A percentile compares a stretch with the other conserved stretches of the same genome.
Conservation (phyloP, 2,329 filamentous ascomycete species). For the Aspergillus udagawae region DNA sequence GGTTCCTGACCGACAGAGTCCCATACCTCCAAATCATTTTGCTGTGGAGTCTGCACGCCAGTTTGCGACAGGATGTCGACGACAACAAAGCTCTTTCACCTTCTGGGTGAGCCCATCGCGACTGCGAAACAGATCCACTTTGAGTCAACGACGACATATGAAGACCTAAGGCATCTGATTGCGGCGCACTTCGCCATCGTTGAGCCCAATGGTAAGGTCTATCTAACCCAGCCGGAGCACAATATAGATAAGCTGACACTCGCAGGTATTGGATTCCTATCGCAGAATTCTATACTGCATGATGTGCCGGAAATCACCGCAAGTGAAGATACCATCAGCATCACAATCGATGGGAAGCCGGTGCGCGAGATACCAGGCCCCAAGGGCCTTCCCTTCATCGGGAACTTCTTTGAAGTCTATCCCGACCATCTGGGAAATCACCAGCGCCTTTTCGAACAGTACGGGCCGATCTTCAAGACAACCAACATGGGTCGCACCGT, state of each 20-base stretch:
- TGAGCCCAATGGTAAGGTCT: slow-evolving; percentile 21
- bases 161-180: slow-evolving; percentile 19
- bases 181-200: slow-evolving; percentile 30
- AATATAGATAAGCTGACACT: neutral
- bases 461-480: slow-evolving; percentile 51
- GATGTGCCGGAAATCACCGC: slow-evolving; percentile 14
- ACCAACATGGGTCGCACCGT: slow-evolving; percentile 49
- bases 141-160: slow-evolving; percentile 15
- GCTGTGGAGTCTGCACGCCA: neutral
- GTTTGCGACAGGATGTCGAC: slow-evolving; percentile 3
- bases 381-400: slow-evolving; percentile 37
- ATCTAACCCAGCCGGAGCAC: neutral
- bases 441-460: slow-evolving; percentile 51
- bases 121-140: slow-evolving; percentile 20
- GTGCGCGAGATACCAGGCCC: slow-evolving; percentile 24
- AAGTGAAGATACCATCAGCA: slow-evolving; percentile 12
- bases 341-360: slow-evolving; percentile 27
- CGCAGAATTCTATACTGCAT: slow-evolving; percentile 3
- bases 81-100: slow-evolving; percentile 18
- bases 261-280: slow-evolving; percentile 20
- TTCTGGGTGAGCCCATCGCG: slow-evolving; percentile 18
- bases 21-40: slow-evolving; percentile 13
- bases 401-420: slow-evolving; percentile 53
- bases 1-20: slow-evolving; percentile 45
- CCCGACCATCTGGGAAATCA: slow-evolving; percentile 58